Conservation (phyloP, 768 basidiomycete species). For the Leccinum rimulosum region DNA sequence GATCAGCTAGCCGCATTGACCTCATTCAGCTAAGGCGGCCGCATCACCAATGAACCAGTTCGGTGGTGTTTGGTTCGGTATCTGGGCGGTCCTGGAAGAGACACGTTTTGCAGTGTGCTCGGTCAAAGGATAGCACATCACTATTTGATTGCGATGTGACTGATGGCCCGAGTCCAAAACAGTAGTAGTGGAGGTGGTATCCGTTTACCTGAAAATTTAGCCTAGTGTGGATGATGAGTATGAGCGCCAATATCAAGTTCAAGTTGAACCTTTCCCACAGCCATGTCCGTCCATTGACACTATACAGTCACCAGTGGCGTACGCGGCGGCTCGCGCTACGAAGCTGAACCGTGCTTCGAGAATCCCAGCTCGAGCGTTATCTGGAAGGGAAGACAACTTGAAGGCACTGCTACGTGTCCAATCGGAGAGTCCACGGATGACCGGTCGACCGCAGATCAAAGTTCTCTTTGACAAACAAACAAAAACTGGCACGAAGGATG, state of each 20-base stretch:
- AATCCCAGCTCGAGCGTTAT: neutral
- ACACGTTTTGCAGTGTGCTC: neutral
- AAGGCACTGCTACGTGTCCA: neutral
- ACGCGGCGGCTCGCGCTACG: neutral
- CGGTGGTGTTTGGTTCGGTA: neutral
- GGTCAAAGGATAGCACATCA: neutral
- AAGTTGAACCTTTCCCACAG: neutral
- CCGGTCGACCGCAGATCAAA: neutral
- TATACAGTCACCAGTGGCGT: slow-evolving; percentile 7
- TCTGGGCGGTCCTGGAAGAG: neutral
- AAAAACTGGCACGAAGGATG: neutral
- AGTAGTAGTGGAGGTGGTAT: neutral
- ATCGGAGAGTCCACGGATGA: neutral
- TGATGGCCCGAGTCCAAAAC: neutral
- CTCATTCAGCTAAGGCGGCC: slow-evolving; percentile 2
- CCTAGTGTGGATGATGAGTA: neutral
- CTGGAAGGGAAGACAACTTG: neutral
- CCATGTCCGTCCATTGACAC: slow-evolving; percentile 1
- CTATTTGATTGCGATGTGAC: neutral
- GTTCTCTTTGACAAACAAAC: neutral
- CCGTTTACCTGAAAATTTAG: neutral
- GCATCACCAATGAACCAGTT: slow-evolving; percentile 8
- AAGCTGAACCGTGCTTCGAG: slow-evolving; percentile 3
- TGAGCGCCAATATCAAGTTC: neutral
- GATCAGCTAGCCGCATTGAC: slow-evolving; percentile 5